phyloP scores from a whole-genome alignment of 345 rosid genomes.

The Triadica sebifera region DNA sequence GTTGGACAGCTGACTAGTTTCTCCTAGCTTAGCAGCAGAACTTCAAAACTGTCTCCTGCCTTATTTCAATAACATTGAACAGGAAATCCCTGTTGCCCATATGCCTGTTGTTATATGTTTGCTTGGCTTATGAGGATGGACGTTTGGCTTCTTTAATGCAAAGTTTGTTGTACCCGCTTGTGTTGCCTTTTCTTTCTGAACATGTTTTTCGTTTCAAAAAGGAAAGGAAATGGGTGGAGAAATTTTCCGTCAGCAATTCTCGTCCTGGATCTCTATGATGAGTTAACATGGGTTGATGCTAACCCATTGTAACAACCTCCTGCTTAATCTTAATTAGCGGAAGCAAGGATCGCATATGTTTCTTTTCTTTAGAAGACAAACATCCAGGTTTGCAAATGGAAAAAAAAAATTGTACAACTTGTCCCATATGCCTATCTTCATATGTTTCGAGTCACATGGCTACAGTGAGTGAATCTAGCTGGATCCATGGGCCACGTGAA shows the following conservation, averaged over 20 bases:
- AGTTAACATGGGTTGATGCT: too few species aligned
- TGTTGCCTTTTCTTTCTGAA: not conserved
- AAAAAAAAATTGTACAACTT: too few species aligned
- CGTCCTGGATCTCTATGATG: too few species aligned
- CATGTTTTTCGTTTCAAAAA: not conserved
- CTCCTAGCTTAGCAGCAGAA: not conserved
- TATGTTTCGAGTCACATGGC: too few species aligned
- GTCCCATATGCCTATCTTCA: too few species aligned
- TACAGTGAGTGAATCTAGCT: not conserved
- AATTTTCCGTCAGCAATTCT: too few species aligned
- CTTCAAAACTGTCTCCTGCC: not conserved
- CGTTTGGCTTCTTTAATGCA: constrained; percentile 7
- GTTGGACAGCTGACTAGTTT: constrained; percentile 83
- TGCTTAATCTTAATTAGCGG: too few species aligned
- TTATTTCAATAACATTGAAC: constrained; percentile 7
- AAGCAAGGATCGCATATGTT: too few species aligned
- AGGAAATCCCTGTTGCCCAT: not conserved
- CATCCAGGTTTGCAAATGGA: too few species aligned
- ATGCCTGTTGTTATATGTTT: constrained; percentile 8
- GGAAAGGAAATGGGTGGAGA: too few species aligned
- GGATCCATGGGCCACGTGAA: not conserved
- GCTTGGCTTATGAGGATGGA: constrained; percentile 6
- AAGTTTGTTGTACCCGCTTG: not conserved
- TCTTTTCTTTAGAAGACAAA: too few species aligned
- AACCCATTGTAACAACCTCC: too few species aligned